These are phyloP conservation scores for Rhynchospora pubera DNA, from an alignment of 176 grass and related monocot species.

Conservation along the genomic window DNA sequence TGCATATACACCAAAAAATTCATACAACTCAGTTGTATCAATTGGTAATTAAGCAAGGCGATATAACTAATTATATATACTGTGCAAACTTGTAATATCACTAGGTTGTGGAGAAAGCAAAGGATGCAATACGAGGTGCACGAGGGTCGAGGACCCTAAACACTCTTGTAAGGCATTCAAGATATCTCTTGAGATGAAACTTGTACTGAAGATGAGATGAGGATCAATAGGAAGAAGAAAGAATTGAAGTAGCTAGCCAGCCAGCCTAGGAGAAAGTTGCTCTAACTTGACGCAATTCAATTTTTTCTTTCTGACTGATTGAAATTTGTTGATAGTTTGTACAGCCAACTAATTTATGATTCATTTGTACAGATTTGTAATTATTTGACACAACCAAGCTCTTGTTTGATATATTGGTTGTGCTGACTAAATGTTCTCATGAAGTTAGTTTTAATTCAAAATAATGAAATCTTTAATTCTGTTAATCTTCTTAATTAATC, in stretches of 20 bases:
- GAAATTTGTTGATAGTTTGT: constrained; percentile 17
- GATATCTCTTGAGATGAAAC: constrained; percentile 16
- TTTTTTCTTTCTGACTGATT: constrained; percentile 24
- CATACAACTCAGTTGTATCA: neutral
- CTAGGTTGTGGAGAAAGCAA: constrained; percentile 22
- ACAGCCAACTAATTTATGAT: constrained; percentile 15
- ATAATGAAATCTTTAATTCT: neutral
- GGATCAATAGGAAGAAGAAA: constrained; percentile 12
- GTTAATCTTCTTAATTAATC: neutral
- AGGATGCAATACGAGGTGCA: neutral
- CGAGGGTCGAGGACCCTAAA: constrained; percentile 8
- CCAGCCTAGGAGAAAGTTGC: neutral
- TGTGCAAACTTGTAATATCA: neutral
- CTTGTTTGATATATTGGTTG: constrained; percentile 12
- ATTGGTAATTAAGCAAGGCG: neutral
- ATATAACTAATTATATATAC: neutral
- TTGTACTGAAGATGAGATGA: neutral
- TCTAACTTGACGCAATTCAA: constrained; percentile 17
- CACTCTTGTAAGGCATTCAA: constrained; percentile 23
- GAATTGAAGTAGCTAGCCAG: constrained; percentile 4
- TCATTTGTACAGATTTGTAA: constrained; percentile 26
- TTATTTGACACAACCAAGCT: constrained; percentile 6
- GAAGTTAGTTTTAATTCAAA: neutral
- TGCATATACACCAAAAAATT: neutral
- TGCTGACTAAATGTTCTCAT: neutral